phyloP scores from a whole-genome alignment of 495 filamentous ascomycete species.

The Apiosordaria backusii region DNA sequence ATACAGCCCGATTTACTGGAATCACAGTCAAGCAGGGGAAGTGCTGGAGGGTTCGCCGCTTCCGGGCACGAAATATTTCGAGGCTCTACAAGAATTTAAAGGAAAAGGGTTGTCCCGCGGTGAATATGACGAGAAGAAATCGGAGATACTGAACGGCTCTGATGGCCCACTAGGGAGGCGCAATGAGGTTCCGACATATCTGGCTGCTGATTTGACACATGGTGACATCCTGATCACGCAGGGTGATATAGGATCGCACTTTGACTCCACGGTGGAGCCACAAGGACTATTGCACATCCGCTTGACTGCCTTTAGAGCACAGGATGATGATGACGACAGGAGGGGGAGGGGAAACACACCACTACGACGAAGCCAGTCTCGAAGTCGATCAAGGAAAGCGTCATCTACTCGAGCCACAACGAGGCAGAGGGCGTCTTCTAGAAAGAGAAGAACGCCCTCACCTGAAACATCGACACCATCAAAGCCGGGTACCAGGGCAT shows the following conservation, averaged over 20 bases:
- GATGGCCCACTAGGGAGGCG: not conserved
- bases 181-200: not conserved
- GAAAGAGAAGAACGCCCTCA: not conserved
- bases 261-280: not conserved
- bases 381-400: not conserved
- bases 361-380: not conserved
- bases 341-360: not conserved
- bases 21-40: not conserved
- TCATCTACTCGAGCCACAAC: not conserved
- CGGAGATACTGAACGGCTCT: not conserved
- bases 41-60: not conserved
- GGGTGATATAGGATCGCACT: not conserved
- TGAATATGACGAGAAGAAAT: not conserved
- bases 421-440: not conserved
- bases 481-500: not conserved
- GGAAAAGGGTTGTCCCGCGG: not conserved
- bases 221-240: constrained; percentile 1
- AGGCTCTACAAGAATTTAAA: not conserved
- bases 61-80: not conserved
- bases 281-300: constrained; percentile 2
- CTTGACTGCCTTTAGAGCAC: not conserved
- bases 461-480: not conserved
- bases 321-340: not conserved
- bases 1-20: not conserved
- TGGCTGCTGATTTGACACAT: not conserved